Conservation (phyloP, 192 early-diverging fungal genomes). For the Coemansia sp. region DNA sequence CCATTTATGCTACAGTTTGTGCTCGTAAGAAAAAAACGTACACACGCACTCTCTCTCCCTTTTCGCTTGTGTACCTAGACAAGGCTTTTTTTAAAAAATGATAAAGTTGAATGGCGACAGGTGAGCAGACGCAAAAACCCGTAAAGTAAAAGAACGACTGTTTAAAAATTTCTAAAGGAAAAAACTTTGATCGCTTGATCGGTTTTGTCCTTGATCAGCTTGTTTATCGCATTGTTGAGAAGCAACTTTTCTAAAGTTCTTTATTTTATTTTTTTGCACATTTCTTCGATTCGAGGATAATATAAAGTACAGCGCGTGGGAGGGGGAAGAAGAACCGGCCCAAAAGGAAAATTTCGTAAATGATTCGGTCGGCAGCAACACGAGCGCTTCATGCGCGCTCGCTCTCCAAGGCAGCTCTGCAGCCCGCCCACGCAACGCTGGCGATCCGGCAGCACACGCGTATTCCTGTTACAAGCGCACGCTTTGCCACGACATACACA, state of each 20-base stretch:
- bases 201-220: not conserved
- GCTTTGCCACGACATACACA: constrained; percentile 22
- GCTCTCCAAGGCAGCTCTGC: not conserved
- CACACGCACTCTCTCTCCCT: not conserved
- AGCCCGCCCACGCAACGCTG: not conserved
- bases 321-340: too few relatives aligned
- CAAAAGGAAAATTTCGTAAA: not conserved
- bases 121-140: not conserved
- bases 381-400: not conserved
- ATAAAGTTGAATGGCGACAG: not conserved
- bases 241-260: not conserved
- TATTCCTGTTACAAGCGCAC: constrained; percentile 3
- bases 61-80: not conserved
- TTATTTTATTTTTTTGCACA: not conserved
- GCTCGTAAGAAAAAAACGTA: too few relatives aligned
- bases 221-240: not conserved
- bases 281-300: too few relatives aligned
- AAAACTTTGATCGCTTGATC: not conserved
- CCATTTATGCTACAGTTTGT: constrained; percentile 2
- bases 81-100: not conserved
- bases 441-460: not conserved
- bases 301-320: too few relatives aligned
- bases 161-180: not conserved
- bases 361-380: constrained; percentile 10
- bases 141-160: not conserved